Percentiles rank a stretch among this genome's conserved stretches.
phyloP scores from a whole-genome alignment of 208 protist species.

The Leptomonas pyrrhocoris region DNA sequence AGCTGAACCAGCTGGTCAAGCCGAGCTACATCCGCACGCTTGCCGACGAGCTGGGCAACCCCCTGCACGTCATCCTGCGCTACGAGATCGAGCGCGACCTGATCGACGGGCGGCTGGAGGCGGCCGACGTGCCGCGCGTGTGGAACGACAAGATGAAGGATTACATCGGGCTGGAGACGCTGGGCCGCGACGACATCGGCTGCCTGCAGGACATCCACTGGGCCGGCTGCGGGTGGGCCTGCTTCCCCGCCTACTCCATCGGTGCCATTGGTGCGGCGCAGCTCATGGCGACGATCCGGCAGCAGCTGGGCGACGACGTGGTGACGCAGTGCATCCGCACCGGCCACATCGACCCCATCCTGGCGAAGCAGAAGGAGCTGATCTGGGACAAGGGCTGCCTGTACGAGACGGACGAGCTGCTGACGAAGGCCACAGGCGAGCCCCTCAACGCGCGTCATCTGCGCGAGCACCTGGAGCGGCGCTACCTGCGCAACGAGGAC shows the following conservation, averaged over 20 bases:
- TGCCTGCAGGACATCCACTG: no score
- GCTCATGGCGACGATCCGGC: constrained; percentile 68
- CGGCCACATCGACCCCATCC: constrained; percentile 70
- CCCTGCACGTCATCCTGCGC: constrained; percentile 88
- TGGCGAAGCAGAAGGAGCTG: constrained; percentile 72
- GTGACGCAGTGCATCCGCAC: constrained; percentile 57
- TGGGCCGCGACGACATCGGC: constrained; percentile 70
- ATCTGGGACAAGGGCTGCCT: constrained; percentile 55
- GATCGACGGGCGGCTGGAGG: constrained; percentile 76
- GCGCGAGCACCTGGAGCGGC: constrained; percentile 77
- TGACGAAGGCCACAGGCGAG: constrained; percentile 78
- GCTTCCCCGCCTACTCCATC: constrained; percentile 90
- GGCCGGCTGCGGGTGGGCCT: constrained; percentile 63
- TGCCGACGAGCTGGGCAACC: constrained; percentile 92
- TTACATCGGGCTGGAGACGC: constrained; percentile 83
- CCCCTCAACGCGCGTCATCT: constrained; percentile 80
- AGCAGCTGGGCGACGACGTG: constrained; percentile 61
- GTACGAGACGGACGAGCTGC: constrained; percentile 77
- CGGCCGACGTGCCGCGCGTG: constrained; percentile 73
- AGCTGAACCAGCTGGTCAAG: constrained; percentile 52
- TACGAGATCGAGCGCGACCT: constrained; percentile 91
- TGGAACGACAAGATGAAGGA: constrained; percentile 91
- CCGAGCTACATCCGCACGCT: constrained; percentile 83
- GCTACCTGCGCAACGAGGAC: constrained; percentile 68
- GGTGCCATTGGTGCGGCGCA: constrained; percentile 84